These are phyloP conservation scores for Annulohypoxylon bovei DNA, from an alignment of 495 filamentous ascomycete species.

Conservation along the genomic window DNA sequence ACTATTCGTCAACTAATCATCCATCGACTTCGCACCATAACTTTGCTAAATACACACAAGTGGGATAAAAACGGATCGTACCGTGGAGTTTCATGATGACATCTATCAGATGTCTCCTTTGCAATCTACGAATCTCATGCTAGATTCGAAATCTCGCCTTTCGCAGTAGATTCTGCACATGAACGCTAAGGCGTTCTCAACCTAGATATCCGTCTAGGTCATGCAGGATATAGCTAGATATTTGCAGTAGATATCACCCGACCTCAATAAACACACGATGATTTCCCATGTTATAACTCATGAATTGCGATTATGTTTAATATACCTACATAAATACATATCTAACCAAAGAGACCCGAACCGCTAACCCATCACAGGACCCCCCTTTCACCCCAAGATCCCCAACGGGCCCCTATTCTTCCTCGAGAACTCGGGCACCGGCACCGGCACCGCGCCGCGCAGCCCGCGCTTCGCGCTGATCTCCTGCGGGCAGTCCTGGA, in stretches of 20 bases:
- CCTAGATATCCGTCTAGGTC: neutral
- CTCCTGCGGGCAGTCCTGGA: conserved; percentile 18
- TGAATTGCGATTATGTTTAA: neutral
- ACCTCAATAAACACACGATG: neutral
- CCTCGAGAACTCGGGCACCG: neutral
- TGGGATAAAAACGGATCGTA: too few relatives aligned
- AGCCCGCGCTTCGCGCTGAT: neutral
- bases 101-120: too few relatives aligned
- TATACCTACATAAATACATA: neutral
- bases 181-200: neutral
- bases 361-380: neutral
- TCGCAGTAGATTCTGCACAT: neutral
- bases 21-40: neutral
- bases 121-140: too few relatives aligned
- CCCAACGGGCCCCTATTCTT: conserved; percentile 1
- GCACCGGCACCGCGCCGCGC: neutral
- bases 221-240: too few relatives aligned
- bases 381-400: neutral
- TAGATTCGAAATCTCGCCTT: too few relatives aligned
- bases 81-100: too few relatives aligned
- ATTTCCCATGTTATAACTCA: neutral
- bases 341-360: neutral
- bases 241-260: too few relatives aligned
- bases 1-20: neutral
- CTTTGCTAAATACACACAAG: neutral